Evolutionary conservation across 2,329 filamentous ascomycete genomes (phyloP).

Genomic region (Sclerotinia glacialis): DNA sequence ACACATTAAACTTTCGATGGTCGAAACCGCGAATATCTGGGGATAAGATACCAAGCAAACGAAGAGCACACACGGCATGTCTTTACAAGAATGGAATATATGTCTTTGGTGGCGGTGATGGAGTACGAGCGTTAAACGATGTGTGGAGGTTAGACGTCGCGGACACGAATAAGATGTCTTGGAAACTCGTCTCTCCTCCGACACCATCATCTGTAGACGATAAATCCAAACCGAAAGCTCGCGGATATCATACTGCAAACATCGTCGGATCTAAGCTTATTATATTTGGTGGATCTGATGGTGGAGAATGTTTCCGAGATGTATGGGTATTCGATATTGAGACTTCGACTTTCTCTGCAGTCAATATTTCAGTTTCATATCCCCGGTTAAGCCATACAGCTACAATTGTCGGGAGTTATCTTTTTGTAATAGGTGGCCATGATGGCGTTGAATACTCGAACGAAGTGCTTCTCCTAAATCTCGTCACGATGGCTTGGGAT

Average conservation of each 20-base stretch:
- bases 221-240: conserved; percentile 56
- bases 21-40: conserved; percentile 57
- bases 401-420: conserved; percentile 66
- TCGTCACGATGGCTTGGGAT: conserved; percentile 74
- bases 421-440: conserved; percentile 68
- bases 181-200: conserved; percentile 57
- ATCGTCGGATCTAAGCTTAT: conserved; percentile 72
- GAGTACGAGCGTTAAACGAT: conserved; percentile 67
- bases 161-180: conserved; percentile 65
- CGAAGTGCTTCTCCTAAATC: conserved; percentile 65
- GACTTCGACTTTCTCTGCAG: conserved; percentile 56
- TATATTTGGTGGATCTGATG: conserved; percentile 67
- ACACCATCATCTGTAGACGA: conserved; percentile 44
- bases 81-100: conserved; percentile 69
- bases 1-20: conserved; percentile 68
- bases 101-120: conserved; percentile 69
- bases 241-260: conserved; percentile 70
- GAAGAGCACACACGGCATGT: conserved; percentile 68
- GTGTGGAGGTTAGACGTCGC: conserved; percentile 70
- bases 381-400: conserved; percentile 66
- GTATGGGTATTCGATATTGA: conserved; percentile 73
- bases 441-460: conserved; percentile 68
- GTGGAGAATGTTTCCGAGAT: conserved; percentile 69
- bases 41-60: conserved; percentile 57
- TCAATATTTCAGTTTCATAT: conserved; percentile 59